Percentiles rank a stretch among this genome's conserved stretches.
Conservation (phyloP, 352 stramenopile species). For the Pythium brassicae region DNA sequence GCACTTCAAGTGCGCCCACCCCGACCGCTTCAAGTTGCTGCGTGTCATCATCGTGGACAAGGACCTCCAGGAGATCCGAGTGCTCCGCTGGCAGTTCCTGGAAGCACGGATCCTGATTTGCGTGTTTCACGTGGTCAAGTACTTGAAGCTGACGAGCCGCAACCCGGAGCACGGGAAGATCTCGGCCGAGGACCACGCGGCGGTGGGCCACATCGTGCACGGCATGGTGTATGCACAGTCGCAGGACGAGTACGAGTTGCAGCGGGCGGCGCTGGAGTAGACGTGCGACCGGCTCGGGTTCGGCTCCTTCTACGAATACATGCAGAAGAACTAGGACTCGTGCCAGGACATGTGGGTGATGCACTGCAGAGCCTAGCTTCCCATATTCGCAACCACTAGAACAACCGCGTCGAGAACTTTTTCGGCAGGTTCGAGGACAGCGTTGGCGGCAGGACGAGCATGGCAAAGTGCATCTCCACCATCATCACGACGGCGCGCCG, state of each 20-base stretch:
- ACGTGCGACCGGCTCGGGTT: too few species aligned
- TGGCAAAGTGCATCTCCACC: not conserved
- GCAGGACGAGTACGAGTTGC: conserved; percentile 6
- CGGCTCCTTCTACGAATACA: too few species aligned
- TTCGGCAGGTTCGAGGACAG: too few species aligned
- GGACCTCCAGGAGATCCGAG: conserved; percentile 22
- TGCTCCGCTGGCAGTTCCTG: conserved; percentile 12
- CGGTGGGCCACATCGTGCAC: conserved; percentile 7
- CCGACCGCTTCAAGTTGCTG: conserved; percentile 4
- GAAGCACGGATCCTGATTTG: conserved; percentile 19
- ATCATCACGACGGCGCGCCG: not conserved
- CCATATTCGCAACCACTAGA: too few species aligned
- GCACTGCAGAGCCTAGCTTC: too few species aligned
- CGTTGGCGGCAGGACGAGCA: too few species aligned
- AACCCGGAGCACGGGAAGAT: conserved; percentile 16
- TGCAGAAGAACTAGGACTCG: too few species aligned
- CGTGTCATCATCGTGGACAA: conserved; percentile 26
- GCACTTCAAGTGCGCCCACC: conserved; percentile 14
- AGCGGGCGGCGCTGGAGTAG: too few species aligned
- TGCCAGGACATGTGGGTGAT: too few species aligned
- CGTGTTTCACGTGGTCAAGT: conserved; percentile 25
- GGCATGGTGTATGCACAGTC: conserved; percentile 9
- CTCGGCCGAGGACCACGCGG: not conserved
- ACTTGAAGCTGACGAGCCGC: conserved; percentile 2
- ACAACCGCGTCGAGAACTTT: too few species aligned